phyloP scores from a whole-genome alignment of 2,329 filamentous ascomycete species.

The Chaetomiaceae sp. region DNA sequence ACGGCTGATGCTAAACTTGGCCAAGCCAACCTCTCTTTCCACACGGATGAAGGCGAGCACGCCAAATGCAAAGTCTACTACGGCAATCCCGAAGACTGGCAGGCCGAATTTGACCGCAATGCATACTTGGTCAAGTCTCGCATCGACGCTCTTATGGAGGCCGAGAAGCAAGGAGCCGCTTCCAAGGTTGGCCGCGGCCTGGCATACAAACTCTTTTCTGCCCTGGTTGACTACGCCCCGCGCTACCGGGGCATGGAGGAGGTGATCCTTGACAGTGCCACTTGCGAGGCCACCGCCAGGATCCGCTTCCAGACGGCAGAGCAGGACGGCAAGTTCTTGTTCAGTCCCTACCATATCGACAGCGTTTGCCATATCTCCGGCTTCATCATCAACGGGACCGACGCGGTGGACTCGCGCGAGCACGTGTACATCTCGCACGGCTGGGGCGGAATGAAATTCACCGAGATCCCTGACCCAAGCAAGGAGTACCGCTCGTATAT shows the following conservation, averaged over 20 bases:
- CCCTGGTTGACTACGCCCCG: slow-evolving; percentile 52
- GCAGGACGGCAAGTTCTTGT: slow-evolving; percentile 49
- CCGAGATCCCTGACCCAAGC: slow-evolving; percentile 38
- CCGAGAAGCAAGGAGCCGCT: slow-evolving; percentile 59
- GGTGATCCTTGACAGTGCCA: slow-evolving; percentile 48
- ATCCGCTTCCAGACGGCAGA: slow-evolving; percentile 44
- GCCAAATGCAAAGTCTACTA: slow-evolving; percentile 58
- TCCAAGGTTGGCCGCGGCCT: slow-evolving; percentile 70
- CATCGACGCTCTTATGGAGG: slow-evolving; percentile 53
- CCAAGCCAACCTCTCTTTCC: slow-evolving; percentile 52
- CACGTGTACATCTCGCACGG: slow-evolving; percentile 57
- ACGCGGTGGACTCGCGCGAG: slow-evolving; percentile 48
- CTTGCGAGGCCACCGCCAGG: slow-evolving; percentile 40
- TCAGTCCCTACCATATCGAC: slow-evolving; percentile 56
- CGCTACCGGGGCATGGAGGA: slow-evolving; percentile 55
- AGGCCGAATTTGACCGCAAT: slow-evolving; percentile 60
- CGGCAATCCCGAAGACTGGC: slow-evolving; percentile 56
- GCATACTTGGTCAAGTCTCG: slow-evolving; percentile 64
- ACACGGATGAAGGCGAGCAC: slow-evolving; percentile 59
- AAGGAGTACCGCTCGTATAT: slow-evolving; percentile 54
- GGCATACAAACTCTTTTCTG: slow-evolving; percentile 66
- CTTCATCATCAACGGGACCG: slow-evolving; percentile 56
- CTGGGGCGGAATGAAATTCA: slow-evolving; percentile 49
- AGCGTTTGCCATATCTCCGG: slow-evolving; percentile 50
- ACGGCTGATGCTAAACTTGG: slow-evolving; percentile 54